Base-by-base conservation (phyloP, 495 filamentous ascomycete species). In the Aspergillus carlsbadensis region DNA sequence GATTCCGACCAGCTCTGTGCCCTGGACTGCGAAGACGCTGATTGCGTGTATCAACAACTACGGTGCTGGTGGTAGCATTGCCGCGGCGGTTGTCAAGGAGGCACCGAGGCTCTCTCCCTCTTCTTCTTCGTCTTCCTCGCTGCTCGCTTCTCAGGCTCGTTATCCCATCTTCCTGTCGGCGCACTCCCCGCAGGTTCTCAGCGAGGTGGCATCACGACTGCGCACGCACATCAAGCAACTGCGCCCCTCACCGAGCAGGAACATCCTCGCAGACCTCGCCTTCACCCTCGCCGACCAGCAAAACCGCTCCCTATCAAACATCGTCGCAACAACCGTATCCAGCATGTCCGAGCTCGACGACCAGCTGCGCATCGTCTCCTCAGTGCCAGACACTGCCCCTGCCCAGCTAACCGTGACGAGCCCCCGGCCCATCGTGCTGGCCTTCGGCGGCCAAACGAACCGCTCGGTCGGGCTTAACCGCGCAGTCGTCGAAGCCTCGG, bases 1-100 rank as follows among this genome's bases (percentile, higher is more conserved):
- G 3, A 47, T 47, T 13, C 21, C 44, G 2, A 10, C 10, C 2
- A 4, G 20, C 11, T 13, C 21, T 5, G 6, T 6, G 13, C 21
- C 20, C 8, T 29, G 20, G 20, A 29, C 6, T 4, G 44, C 24
- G 3, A 22, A 26, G 11, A 13, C 8, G 5, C 8, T 10, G 21
- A 24, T 24, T 13, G 44, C 44, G 3, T 31, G 20, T 31, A 47
- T 47, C 44, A 47, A 47, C 44, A 47, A 47, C 21, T 47, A 47
- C 15, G 44, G 44, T 2, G 44, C 44, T 4, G 20, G 20, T 7
- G 34, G 47, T 2, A 36, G 29, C 31, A 39, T 36, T 20, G 47
- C 29, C 1, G 17, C 29, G 6, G 8, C 18, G 29, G 36, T 51
- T 24, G 8, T 51, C 11, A 14, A 17, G 11, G 36, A 39, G 11